Conservation (phyloP, 2,329 filamentous ascomycete species). For the Ophidiomyces ophidiicola region DNA sequence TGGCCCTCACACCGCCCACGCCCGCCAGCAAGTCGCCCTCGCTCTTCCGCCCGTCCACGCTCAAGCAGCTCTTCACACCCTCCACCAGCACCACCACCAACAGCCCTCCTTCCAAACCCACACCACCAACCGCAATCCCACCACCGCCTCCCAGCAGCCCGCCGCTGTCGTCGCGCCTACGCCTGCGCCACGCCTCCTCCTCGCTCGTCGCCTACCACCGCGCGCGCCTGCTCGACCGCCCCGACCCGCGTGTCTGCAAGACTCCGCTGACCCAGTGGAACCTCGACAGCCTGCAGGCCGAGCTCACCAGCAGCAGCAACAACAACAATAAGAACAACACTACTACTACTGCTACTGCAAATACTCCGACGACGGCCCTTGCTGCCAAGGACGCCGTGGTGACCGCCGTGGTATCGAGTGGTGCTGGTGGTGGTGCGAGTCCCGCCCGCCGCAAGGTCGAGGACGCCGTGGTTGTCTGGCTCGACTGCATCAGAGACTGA, state of each 20-base stretch:
- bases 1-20: background rate
- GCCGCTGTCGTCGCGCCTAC: background rate
- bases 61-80: constrained; percentile 6
- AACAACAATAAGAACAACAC: too few relatives aligned
- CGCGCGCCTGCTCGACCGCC: constrained; percentile 6
- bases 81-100: background rate
- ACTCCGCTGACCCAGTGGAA: constrained; percentile 12
- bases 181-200: constrained; percentile 6
- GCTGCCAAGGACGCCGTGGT: too few relatives aligned
- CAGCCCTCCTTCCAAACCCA: background rate
- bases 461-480: too few relatives aligned
- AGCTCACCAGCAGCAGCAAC: too few relatives aligned
- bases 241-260: constrained; percentile 5
- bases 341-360: too few relatives aligned
- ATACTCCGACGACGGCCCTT: too few relatives aligned
- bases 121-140: background rate
- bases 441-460: too few relatives aligned
- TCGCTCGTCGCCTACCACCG: constrained; percentile 7
- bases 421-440: too few relatives aligned
- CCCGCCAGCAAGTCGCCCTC: background rate
- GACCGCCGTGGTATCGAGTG: too few relatives aligned
- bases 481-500: too few relatives aligned
- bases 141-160: background rate
- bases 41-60: constrained; percentile 5
- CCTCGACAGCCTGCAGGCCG: constrained; percentile 8